Conservation (phyloP, 1,284 basidiomycete genomes). For the Neolentinus lepideus region DNA sequence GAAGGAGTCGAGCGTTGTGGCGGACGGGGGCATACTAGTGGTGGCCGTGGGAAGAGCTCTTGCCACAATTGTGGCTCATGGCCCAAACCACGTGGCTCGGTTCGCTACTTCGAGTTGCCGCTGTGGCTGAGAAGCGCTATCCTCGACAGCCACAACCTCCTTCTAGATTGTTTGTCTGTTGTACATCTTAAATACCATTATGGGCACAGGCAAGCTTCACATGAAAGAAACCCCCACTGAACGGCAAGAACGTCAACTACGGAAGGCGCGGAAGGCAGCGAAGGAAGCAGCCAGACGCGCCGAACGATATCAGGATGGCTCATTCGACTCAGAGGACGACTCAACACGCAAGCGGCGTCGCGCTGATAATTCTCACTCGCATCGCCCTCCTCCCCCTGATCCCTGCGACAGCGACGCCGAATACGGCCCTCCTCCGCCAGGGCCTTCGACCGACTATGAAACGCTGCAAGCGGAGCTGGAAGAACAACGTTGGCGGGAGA, state of each 20-base stretch:
- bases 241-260: constrained; percentile 43
- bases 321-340: neutral
- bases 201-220: constrained; percentile 36
- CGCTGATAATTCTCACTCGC: too few species aligned
- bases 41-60: neutral
- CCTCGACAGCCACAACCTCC: neutral
- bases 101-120: too few species aligned
- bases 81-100: too few species aligned
- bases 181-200: neutral
- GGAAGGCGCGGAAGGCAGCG: constrained; percentile 39
- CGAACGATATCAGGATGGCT: constrained; percentile 5
- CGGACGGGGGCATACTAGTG: constrained; percentile 1
- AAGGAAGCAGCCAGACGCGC: constrained; percentile 31
- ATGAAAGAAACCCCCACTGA: constrained; percentile 68
- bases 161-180: neutral
- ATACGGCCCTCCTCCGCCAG: constrained; percentile 20
- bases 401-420: constrained; percentile 14
- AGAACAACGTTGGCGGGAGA: constrained; percentile 59
- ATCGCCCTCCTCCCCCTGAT: neutral
- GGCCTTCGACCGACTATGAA: constrained; percentile 35
- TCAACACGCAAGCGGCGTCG: constrained; percentile 11
- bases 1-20: constrained; percentile 46
- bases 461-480: constrained; percentile 47
- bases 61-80: too few species aligned
- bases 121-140: too few species aligned